Evolutionary conservation across 2,329 filamentous ascomycete species (phyloP).

Genomic region (Fusarium globosum): DNA sequence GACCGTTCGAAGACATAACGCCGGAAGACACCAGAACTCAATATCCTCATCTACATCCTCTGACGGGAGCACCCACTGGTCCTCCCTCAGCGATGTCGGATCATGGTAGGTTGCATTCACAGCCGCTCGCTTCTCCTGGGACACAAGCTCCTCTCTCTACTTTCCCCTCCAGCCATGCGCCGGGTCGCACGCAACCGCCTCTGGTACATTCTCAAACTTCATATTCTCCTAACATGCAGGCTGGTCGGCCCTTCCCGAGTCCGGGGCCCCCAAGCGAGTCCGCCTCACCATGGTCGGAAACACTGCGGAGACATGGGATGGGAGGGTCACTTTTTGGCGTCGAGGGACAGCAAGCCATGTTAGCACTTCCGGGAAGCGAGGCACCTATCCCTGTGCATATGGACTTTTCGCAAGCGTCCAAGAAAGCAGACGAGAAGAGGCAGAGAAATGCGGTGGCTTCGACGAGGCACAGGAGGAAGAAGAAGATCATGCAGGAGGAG

Average conservation of each 20-base stretch:
- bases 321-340: slow-evolving; percentile 42
- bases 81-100: slow-evolving; percentile 39
- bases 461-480: slow-evolving; percentile 81
- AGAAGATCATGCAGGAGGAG: slow-evolving; percentile 85
- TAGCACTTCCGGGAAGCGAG: slow-evolving; percentile 53
- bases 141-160: slow-evolving; percentile 41
- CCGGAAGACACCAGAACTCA: slow-evolving; percentile 44
- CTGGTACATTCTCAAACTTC: slow-evolving; percentile 31
- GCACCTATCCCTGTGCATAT: slow-evolving; percentile 70
- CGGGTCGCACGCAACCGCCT: slow-evolving; percentile 32
- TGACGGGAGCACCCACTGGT: slow-evolving; percentile 39
- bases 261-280: slow-evolving; percentile 38
- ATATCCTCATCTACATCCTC: slow-evolving; percentile 42
- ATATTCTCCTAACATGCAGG: slow-evolving; percentile 35
- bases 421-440: slow-evolving; percentile 85
- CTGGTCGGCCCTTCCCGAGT: slow-evolving; percentile 38
- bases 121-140: slow-evolving; percentile 47
- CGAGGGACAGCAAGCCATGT: slow-evolving; percentile 53
- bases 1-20: slow-evolving; percentile 47
- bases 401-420: slow-evolving; percentile 84
- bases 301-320: slow-evolving; percentile 47
- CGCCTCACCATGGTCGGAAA: slow-evolving; percentile 48
- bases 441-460: slow-evolving; percentile 88
- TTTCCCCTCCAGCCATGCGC: slow-evolving; percentile 34
- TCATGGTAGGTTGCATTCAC: slow-evolving; percentile 51